Evolutionary conservation across 1,284 basidiomycete species (phyloP), one percentile per base, ranked within the genome.

Genomic region (Butyriboletus appendiculatus): DNA sequence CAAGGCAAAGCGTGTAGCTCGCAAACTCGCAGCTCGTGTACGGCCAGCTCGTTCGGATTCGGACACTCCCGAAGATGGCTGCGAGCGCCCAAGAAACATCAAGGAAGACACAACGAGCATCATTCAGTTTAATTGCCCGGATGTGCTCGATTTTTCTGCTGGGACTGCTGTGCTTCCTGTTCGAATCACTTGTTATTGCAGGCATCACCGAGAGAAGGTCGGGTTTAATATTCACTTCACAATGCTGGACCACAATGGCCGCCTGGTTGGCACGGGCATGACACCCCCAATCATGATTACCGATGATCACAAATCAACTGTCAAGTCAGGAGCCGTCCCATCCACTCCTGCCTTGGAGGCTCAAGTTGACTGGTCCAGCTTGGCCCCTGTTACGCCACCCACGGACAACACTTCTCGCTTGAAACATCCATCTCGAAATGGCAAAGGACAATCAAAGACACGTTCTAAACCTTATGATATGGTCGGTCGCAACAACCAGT

Each of bases 241-340:
- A 18, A 84, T 99, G 78, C 84, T 88, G 63, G 92, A 98, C 61
- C 78, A 86, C 63, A 79, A 76, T 35, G 95, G 94, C 9, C 83
- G 90, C 26, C 73, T 95, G 46, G 84, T 99, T 50, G 96, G 94
- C 11, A 83, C 84, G 11, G 93, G 94, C 3, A 84, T 81, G 44
- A 94, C 94, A 3, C 87, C 88, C 30, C 94, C 96, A 3, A 96
- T 99, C 66, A 96, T 99, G 88, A 99, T 99, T 64, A 99, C 96
- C 4, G 97, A 99, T 73, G 97, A 99, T 71, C 96, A 98, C 76
- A 98, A 98, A 76, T 94, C 93, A 35, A 85, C 81, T 7, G 63
- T 74, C 60, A 77, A 71, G 55, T 66, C 69, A 46, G 58, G 61
- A 38, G 53, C 57, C 35, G 52, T 62, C 48, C 51, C 56, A 26